phyloP scores from a whole-genome alignment of 768 basidiomycete genomes.

The Neoboletus brunneissimus region DNA sequence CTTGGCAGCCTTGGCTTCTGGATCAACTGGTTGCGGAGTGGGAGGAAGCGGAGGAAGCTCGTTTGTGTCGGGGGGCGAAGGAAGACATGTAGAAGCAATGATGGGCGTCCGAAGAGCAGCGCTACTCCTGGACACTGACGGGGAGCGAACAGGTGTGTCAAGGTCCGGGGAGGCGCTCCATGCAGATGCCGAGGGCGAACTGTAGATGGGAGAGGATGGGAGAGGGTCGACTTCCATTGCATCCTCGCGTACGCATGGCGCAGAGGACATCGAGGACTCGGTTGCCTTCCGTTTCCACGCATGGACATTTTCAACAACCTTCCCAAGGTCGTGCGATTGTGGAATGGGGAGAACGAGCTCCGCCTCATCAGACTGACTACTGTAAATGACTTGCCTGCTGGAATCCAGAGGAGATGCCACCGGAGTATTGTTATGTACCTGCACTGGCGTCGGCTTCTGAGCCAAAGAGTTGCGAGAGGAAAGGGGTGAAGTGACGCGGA shows the following conservation, averaged over 20 bases:
- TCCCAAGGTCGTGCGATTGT: conserved; percentile 25
- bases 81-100: conserved; percentile 10
- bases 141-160: conserved; percentile 8
- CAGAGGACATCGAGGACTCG: conserved; percentile 13
- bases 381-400: conserved; percentile 46
- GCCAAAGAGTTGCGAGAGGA: conserved; percentile 38
- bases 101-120: conserved; percentile 14
- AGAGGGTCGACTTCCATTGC: conserved; percentile 18
- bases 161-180: conserved; percentile 1
- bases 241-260: neutral
- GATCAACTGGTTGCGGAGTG: conserved; percentile 33
- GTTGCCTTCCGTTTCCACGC: conserved; percentile 40
- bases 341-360: conserved; percentile 43
- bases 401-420: conserved; percentile 18
- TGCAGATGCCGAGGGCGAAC: conserved; percentile 8
- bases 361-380: conserved; percentile 66
- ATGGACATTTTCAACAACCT: conserved; percentile 39
- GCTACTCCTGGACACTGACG: neutral
- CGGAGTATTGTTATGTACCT: neutral
- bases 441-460: conserved; percentile 2
- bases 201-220: conserved; percentile 10
- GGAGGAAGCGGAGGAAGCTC: conserved; percentile 24
- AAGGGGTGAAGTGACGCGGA: conserved; percentile 11
- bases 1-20: conserved; percentile 46
- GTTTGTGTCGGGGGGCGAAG: conserved; percentile 25